Evolutionary conservation across 2,329 filamentous ascomycete species (phyloP).

Genomic region (Aspergillus puulaauensis): DNA sequence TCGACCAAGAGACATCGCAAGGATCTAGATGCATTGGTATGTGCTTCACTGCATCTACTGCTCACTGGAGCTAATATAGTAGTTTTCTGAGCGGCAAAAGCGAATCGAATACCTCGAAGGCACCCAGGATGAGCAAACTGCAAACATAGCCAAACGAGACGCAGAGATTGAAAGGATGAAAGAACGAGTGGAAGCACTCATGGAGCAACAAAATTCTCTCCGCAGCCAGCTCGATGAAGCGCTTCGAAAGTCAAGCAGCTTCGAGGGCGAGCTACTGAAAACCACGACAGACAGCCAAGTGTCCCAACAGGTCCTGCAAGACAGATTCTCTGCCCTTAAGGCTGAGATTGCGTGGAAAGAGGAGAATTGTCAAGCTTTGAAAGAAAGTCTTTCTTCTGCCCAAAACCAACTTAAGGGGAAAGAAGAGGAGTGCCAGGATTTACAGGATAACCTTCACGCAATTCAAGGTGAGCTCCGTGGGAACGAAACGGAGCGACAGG

Average conservation of each 20-base stretch:
- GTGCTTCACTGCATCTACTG: neutral
- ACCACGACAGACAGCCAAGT: slow-evolving; percentile 6
- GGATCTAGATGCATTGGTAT: slow-evolving; percentile 21
- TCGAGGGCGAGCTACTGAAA: slow-evolving; percentile 20
- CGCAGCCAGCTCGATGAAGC: slow-evolving; percentile 21
- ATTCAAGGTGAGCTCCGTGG: neutral
- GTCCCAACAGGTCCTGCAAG: slow-evolving; percentile 11
- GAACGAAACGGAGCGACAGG: neutral
- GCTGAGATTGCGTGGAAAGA: slow-evolving; percentile 22
- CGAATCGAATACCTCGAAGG: slow-evolving; percentile 20
- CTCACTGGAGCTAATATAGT: slow-evolving; percentile 14
- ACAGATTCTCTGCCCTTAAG: neutral
- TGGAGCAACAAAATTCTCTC: slow-evolving; percentile 18
- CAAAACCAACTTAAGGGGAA: slow-evolving; percentile 13
- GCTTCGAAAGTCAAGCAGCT: slow-evolving; percentile 18
- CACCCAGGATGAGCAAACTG: slow-evolving; percentile 11
- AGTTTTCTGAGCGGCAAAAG: slow-evolving; percentile 22
- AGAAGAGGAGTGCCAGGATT: neutral
- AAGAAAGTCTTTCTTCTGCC: slow-evolving; percentile 14
- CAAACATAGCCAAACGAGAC: slow-evolving; percentile 15
- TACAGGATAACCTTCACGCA: neutral
- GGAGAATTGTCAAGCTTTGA: slow-evolving; percentile 24
- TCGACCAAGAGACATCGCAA: slow-evolving; percentile 11
- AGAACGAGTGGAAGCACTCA: slow-evolving; percentile 18
- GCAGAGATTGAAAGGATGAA: slow-evolving; percentile 23